A percentile compares a stretch with the other conserved stretches of the same genome.
Evolutionary conservation across 768 basidiomycete species (phyloP).

Genomic region (Mycena haematopus): DNA sequence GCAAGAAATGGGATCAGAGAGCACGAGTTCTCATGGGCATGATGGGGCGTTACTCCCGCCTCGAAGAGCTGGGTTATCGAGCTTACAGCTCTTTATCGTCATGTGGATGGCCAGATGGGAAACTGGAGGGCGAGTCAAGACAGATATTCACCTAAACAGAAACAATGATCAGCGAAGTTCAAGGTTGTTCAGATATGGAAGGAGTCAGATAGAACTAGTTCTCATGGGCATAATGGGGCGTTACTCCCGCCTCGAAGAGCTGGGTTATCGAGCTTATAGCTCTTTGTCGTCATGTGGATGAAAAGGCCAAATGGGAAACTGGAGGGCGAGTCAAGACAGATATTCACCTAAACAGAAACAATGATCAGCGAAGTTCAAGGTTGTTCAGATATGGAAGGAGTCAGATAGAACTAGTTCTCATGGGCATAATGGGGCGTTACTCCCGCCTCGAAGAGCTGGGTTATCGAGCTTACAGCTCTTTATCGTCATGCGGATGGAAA

Average conservation of each 20-base stretch:
- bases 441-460: conserved; percentile 91
- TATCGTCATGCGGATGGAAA: conserved; percentile 53
- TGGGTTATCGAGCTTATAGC: conserved; percentile 76
- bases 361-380: background rate
- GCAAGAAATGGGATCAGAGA: conserved; percentile 36
- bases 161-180: conserved; percentile 27
- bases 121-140: background rate
- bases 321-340: background rate
- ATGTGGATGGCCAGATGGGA: conserved; percentile 11
- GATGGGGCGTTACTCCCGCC: conserved; percentile 70
- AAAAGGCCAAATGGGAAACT: background rate
- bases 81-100: conserved; percentile 73
- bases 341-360: conserved; percentile 1
- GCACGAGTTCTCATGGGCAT: conserved; percentile 55
- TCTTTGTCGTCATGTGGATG: conserved; percentile 63
- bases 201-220: conserved; percentile 41
- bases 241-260: conserved; percentile 80
- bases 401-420: conserved; percentile 63
- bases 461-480: conserved; percentile 82
- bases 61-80: conserved; percentile 85
- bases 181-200: background rate
- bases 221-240: conserved; percentile 65
- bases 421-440: conserved; percentile 74
- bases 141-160: background rate
- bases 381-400: conserved; percentile 12